Conservation (phyloP, 306 rosid species). For the Bauhinia variegata region DNA sequence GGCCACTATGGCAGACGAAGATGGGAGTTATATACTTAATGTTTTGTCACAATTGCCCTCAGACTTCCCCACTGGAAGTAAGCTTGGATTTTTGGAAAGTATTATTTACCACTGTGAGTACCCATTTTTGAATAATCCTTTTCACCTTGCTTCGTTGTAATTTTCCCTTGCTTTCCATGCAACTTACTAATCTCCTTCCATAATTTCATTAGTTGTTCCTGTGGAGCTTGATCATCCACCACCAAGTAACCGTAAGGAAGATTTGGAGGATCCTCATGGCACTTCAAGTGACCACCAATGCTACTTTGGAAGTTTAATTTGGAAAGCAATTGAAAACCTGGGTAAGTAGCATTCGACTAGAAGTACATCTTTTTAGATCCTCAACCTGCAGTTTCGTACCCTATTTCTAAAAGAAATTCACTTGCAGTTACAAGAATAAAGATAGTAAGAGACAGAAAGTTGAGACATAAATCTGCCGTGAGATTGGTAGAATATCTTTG, state of each 20-base stretch:
- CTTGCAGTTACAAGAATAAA: conserved; percentile 55
- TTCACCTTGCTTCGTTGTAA: conserved; percentile 28
- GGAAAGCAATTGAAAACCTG: conserved; percentile 34
- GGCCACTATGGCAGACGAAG: conserved; percentile 38
- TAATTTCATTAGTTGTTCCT: conserved; percentile 47
- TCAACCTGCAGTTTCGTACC: conserved; percentile 5
- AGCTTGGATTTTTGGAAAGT: conserved; percentile 49
- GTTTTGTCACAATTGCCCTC: conserved; percentile 51
- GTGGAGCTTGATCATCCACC: conserved; percentile 34
- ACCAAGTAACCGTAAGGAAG: conserved; percentile 27
- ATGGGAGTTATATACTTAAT: conserved; percentile 48
- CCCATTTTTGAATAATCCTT: neutral
- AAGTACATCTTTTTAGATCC: neutral
- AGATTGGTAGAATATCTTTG: conserved; percentile 46
- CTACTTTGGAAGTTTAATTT: conserved; percentile 25
- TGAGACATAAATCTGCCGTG: conserved; percentile 45
- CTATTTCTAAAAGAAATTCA: conserved; percentile 10
- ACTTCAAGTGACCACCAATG: conserved; percentile 25
- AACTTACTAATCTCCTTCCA: conserved; percentile 12
- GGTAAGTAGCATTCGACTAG: conserved; percentile 30
- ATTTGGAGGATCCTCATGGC: conserved; percentile 29
- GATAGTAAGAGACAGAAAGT: conserved; percentile 47
- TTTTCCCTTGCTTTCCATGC: neutral
- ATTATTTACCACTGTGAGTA: conserved; percentile 47
- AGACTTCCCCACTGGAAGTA: conserved; percentile 55